Conservation (phyloP, 2,329 filamentous ascomycete species). For the Orbilia quercus region DNA sequence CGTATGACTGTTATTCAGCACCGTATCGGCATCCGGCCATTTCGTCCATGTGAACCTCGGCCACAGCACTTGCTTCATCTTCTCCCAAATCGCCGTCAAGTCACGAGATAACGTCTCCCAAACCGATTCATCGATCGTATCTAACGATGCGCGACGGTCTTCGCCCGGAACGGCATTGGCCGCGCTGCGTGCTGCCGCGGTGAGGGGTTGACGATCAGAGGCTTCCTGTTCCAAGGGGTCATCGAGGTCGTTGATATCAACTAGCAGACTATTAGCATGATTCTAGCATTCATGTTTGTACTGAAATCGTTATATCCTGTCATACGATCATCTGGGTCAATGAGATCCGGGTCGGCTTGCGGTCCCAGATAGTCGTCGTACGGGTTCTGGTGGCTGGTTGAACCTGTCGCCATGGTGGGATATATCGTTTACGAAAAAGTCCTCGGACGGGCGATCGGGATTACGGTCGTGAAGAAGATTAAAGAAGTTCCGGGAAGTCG, state of each 20-base stretch:
- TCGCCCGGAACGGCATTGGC: slow-evolving; percentile 73
- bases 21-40: slow-evolving; percentile 75
- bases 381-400: slow-evolving; percentile 68
- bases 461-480: slow-evolving; percentile 11
- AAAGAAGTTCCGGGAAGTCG: neutral
- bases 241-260: slow-evolving; percentile 91
- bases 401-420: slow-evolving; percentile 57
- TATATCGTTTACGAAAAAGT: neutral
- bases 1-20: slow-evolving; percentile 68
- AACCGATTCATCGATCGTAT: slow-evolving; percentile 96
- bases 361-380: slow-evolving; percentile 69
- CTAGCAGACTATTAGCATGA: slow-evolving; percentile 64
- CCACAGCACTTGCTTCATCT: slow-evolving; percentile 96
- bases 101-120: slow-evolving; percentile 97
- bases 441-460: slow-evolving; percentile 24
- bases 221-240: slow-evolving; percentile 80
- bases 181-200: slow-evolving; percentile 74
- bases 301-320: slow-evolving; percentile 12
- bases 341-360: slow-evolving; percentile 73
- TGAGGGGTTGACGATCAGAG: slow-evolving; percentile 72
- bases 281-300: slow-evolving; percentile 54
- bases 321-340: slow-evolving; percentile 82
- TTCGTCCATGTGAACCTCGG: slow-evolving; percentile 88
- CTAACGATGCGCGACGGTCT: slow-evolving; percentile 86
- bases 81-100: slow-evolving; percentile 92